These are phyloP conservation scores for Hirsutella rhossiliensis DNA, from an alignment of 2,329 filamentous ascomycete genomes.

Conservation along the genomic window DNA sequence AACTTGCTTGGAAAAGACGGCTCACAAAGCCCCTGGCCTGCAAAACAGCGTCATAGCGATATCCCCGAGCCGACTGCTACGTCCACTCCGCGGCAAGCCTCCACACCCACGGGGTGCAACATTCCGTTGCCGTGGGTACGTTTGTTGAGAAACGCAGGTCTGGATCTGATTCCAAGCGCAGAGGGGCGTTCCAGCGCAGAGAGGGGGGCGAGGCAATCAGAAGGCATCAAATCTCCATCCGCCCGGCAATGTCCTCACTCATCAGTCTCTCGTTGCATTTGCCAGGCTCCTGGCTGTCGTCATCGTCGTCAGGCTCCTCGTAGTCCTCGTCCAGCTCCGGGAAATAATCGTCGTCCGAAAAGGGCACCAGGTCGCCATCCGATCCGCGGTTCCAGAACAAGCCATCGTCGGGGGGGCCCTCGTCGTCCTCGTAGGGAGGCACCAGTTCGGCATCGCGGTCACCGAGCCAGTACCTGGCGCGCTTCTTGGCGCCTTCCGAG, in stretches of 20 bases:
- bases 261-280: conserved; percentile 28
- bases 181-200: too few relatives aligned
- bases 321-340: conserved; percentile 28
- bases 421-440: conserved; percentile 31
- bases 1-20: too few relatives aligned
- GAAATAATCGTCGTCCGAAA: conserved; percentile 37
- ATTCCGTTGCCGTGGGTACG: too few relatives aligned
- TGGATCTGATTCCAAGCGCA: too few relatives aligned
- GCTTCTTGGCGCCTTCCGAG: conserved; percentile 42
- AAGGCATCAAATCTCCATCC: conserved; percentile 44
- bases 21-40: too few relatives aligned
- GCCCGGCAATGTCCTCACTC: conserved; percentile 50
- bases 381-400: conserved; percentile 46
- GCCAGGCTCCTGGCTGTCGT: conserved; percentile 31
- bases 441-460: conserved; percentile 43
- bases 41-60: too few relatives aligned
- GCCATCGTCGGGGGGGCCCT: conserved; percentile 36
- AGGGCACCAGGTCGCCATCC: conserved; percentile 43
- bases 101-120: too few relatives aligned
- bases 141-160: too few relatives aligned
- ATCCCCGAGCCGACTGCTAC: too few relatives aligned
- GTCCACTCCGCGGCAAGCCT: too few relatives aligned
- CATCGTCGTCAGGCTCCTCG: conserved; percentile 29
- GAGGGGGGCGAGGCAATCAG: neutral
- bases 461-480: conserved; percentile 81